Conservation (phyloP, 495 filamentous ascomycete species). For the Neurospora sp. region DNA sequence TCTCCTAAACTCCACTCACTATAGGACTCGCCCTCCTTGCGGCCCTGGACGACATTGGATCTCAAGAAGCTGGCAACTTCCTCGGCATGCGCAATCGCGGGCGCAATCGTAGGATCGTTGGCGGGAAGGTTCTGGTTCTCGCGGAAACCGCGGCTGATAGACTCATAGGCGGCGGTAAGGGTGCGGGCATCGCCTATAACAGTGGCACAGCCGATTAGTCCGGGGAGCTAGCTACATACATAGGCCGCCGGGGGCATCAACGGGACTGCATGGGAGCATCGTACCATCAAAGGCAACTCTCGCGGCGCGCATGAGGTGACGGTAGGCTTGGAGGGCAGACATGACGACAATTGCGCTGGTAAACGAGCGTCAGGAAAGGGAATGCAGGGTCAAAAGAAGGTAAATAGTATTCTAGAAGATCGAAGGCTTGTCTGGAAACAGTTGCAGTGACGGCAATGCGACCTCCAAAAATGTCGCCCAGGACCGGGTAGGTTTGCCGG, state of each 20-base stretch:
- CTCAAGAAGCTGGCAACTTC: conserved; percentile 72
- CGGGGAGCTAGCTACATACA: neutral
- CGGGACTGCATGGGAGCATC: neutral
- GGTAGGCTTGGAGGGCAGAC: conserved; percentile 64
- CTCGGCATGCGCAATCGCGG: conserved; percentile 62
- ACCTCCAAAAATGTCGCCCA: neutral
- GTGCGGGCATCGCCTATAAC: conserved; percentile 54
- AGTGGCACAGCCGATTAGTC: conserved; percentile 2
- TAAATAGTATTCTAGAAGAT: neutral
- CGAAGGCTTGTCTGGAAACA: neutral
- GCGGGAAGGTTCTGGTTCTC: conserved; percentile 47
- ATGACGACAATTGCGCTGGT: conserved; percentile 25
- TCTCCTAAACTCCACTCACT: conserved; percentile 38
- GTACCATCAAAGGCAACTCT: conserved; percentile 75
- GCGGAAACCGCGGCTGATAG: conserved; percentile 64
- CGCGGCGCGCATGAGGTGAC: conserved; percentile 72
- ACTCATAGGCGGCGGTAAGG: conserved; percentile 55
- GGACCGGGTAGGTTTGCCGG: neutral
- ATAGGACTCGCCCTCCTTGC: conserved; percentile 50
- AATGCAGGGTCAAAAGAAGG: neutral
- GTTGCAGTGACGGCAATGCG: neutral
- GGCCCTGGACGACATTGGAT: conserved; percentile 83
- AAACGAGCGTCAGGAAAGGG: neutral
- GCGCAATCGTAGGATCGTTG: conserved; percentile 36
- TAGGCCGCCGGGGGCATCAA: neutral